Base-by-base conservation (phyloP, 1,284 basidiomycete genomes). In the Ustilago loliicola region DNA sequence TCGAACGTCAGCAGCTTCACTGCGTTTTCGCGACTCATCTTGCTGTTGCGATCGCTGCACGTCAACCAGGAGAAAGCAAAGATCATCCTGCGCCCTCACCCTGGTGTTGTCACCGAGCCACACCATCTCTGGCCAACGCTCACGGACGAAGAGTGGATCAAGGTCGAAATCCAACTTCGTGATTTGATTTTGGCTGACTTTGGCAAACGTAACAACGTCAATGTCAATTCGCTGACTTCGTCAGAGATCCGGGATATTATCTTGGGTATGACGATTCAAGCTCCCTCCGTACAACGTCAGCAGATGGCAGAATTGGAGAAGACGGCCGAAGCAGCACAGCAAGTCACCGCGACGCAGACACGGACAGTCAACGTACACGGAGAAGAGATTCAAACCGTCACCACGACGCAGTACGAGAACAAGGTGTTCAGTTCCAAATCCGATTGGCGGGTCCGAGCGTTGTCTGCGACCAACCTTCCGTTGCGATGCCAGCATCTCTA, bases 1-100 rank as follows among this genome's bases (percentile, higher is more conserved):
- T 97, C 98, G 89, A 96, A 94, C 15, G 97, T 99, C 83, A 98
- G 96, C 61, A 96, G 94, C 80, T 99, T 98, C 87, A 99, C 97
- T 11, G 97, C 97, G 17, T 99, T 99, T 90, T 99, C 97, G 52
- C 94, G 97, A 70, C 90, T 98, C 53, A 98, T 99, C 75, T 91
- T 99, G 17, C 90, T 99, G 38, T 90, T 99, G 17, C 95, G 97
- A 88, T 95, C 95, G 52, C 90, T 99, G 36, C 97, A 99, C 87
- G 97, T 99, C 88, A 99, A 99, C 89, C 97, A 98, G 86, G 97
- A 99, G 87, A 99, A 99, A 89, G 94, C 97, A 34, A 99, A 99
- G 86, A 87, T 88, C 66, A 88, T 88, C 66, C 74, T 88, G 29
- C 86, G 87, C 29, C 88, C 88, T 10, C 87, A 88, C 74, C 87